Base-by-base conservation (phyloP, 768 basidiomycete genomes). In the Mycena galericulata region DNA sequence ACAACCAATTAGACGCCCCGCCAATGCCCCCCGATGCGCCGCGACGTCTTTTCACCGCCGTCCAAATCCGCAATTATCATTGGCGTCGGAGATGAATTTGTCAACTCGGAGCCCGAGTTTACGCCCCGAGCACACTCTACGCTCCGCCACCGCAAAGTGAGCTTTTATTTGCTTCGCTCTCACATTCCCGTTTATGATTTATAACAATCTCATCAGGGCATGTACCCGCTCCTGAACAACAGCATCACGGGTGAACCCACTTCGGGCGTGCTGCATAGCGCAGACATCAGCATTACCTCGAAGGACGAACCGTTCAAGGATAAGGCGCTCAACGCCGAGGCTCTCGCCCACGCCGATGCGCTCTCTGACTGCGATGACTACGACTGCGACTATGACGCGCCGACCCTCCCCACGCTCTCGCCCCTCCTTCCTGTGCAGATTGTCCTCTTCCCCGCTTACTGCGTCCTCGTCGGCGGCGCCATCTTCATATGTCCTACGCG, bases 141-240 rank as follows among this genome's bases (percentile, higher is more conserved):
- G 17, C 38, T 65, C n/a, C 70, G 70, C 15, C 56, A 65, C 26
- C 70, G 70, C 32, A 67, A 63, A n/a, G 69, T 67, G 22, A 50
- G 65, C 32, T 54, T 22, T 22, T 10, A 14, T 40, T n/a, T 15
- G 10, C 17, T 18, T 53, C 51, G n/a, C 15, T 9, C n/a, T 12
- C 29, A 43, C n/a, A n/a, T n/a, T n/a, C n/a, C n/a, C n/a, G n/a
- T 8, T 14, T 9, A 11, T n/a, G 24, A 26, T 46, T 50, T 29
- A 40, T 24, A 15, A n/a, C 36, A 17, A n/a, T 9, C 22, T 27
- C 18, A 2, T 0, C 30, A 68, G 60, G 61, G 55, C 32, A 49
- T 43, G 41, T 61, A 55, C 38, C 17, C 7, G 32, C 54, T 34
- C 22, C 49, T 41, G 40, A 66, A 62, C 36, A 60, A 70, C n/a